These are phyloP conservation scores for Taphrina deformans DNA, from an alignment of 1,139 yeast genomes.

Conservation along the genomic window DNA sequence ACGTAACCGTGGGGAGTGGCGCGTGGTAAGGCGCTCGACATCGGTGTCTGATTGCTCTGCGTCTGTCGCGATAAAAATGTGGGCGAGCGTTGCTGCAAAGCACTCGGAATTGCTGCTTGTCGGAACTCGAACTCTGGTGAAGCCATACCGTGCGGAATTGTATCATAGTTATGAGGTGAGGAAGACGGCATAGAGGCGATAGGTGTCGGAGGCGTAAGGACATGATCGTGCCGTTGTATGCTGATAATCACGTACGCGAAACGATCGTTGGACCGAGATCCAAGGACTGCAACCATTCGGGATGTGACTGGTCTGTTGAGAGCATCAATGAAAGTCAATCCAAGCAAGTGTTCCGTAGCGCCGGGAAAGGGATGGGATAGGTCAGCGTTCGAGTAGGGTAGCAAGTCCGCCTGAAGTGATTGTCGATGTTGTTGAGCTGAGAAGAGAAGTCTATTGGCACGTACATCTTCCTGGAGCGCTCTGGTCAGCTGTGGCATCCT, in stretches of 20 bases:
- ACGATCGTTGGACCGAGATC: slow-evolving; percentile 19
- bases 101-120: slow-evolving; percentile 1
- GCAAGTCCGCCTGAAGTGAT: not conserved
- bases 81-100: slow-evolving; percentile 1
- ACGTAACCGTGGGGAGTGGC: slow-evolving; percentile 4
- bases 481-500: slow-evolving; percentile 1
- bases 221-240: slow-evolving; percentile 16
- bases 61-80: not conserved
- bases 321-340: slow-evolving; percentile 10
- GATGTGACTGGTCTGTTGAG: slow-evolving; percentile 13
- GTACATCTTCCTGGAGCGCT: slow-evolving; percentile 12
- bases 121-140: not conserved
- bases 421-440: slow-evolving; percentile 6
- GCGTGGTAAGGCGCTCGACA: not conserved
- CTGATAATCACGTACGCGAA: slow-evolving; percentile 21
- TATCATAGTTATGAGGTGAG: not conserved
- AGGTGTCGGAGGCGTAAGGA: slow-evolving; percentile 5
- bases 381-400: slow-evolving; percentile 9
- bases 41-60: not conserved
- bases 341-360: slow-evolving; percentile 8
- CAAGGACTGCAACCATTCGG: slow-evolving; percentile 14
- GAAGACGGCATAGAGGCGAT: not conserved
- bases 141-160: not conserved
- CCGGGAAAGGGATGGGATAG: slow-evolving; percentile 21
- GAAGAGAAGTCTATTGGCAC: slow-evolving; percentile 8